These are phyloP conservation scores for Fusarium newnesense DNA, from an alignment of 2,329 filamentous ascomycete genomes.

Conservation along the genomic window DNA sequence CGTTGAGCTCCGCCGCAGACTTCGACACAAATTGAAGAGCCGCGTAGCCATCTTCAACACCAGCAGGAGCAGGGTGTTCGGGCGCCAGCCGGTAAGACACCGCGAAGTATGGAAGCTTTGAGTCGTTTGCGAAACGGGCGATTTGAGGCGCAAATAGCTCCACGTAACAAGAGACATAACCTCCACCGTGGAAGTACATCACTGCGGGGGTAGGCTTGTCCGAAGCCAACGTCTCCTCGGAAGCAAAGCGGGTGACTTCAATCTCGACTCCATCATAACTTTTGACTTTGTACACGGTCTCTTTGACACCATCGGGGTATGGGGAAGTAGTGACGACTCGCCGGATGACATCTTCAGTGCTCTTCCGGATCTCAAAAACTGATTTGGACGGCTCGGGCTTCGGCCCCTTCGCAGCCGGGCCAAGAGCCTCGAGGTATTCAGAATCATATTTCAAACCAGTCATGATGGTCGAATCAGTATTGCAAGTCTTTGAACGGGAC, in stretches of 20 bases:
- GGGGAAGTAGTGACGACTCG: background rate
- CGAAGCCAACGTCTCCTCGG: background rate
- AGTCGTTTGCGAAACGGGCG: constrained; percentile 7
- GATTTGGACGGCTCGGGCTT: background rate
- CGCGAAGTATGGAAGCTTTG: constrained; percentile 21
- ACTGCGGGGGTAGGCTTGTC: background rate
- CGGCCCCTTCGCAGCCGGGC: background rate
- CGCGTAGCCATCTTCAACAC: constrained; percentile 19
- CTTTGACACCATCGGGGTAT: background rate
- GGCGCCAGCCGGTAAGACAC: constrained; percentile 26
- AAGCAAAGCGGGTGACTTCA: constrained; percentile 16
- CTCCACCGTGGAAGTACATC: constrained; percentile 22
- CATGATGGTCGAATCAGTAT: background rate
- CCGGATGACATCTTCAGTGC: background rate
- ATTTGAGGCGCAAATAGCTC: constrained; percentile 17
- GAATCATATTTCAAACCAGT: constrained; percentile 13
- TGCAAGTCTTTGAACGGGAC: accelerated
- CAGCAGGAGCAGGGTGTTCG: constrained; percentile 17
- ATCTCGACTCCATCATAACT: constrained; percentile 7
- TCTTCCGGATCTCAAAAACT: background rate
- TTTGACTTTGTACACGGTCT: constrained; percentile 10
- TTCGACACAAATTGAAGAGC: constrained; percentile 6
- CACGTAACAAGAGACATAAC: constrained; percentile 9
- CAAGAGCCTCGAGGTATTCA: background rate
- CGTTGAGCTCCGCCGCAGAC: background rate